phyloP scores from a whole-genome alignment of 139 green algal genomes.

The Chlorella vulgaris region DNA sequence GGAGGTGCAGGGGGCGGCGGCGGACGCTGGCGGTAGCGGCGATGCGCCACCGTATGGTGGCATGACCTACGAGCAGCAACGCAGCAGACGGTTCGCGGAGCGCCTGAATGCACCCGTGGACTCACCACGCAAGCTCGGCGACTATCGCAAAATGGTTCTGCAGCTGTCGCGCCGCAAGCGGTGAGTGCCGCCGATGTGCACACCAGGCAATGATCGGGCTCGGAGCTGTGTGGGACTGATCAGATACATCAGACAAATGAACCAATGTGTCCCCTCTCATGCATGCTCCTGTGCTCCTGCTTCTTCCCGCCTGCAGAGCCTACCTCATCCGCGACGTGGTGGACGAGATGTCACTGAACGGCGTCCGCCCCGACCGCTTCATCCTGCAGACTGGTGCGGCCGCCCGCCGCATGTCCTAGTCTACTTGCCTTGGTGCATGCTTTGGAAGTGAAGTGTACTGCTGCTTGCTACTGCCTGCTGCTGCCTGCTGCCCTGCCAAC shows the following conservation, averaged over 20 bases:
- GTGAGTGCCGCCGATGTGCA: not conserved
- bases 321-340: conserved; percentile 41
- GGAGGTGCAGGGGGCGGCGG: not conserved
- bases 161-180: conserved; percentile 11
- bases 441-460: too few species aligned
- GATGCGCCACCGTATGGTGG: not conserved
- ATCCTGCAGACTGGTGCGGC: conserved; percentile 7
- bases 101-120: conserved; percentile 23
- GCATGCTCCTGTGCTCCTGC: not conserved
- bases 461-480: too few species aligned
- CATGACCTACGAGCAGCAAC: not conserved
- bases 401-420: too few species aligned
- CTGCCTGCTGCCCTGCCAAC: too few species aligned
- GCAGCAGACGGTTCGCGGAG: not conserved
- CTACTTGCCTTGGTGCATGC: too few species aligned
- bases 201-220: not conserved
- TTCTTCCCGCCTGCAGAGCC: not conserved
- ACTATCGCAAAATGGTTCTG: conserved; percentile 27
- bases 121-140: conserved; percentile 2
- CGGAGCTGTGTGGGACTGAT: not conserved
- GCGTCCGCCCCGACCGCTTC: conserved; percentile 18
- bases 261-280: not conserved
- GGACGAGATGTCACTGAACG: conserved; percentile 37
- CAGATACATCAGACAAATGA: not conserved
- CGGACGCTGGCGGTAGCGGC: not conserved